Evolutionary conservation across 768 basidiomycete genomes (phyloP), one percentile per base, ranked within the genome.

Genomic region (Naematelia encephala): DNA sequence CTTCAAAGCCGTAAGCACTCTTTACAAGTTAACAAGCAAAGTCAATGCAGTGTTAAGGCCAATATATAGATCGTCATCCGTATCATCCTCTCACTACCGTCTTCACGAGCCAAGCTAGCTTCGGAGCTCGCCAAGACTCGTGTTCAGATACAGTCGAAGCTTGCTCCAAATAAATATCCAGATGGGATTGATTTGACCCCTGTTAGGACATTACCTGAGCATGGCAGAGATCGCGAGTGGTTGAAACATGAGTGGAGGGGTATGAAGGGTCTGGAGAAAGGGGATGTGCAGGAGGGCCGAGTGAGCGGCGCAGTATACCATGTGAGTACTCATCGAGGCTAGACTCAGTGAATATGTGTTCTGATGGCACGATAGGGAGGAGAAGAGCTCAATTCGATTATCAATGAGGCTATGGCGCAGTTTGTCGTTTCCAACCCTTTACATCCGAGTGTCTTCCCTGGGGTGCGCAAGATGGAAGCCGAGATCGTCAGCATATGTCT

Each of bases 401-500:
- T 94, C 63, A 84, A 87, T 21, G 82, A 87, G 3, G 91, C 91
- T 0, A 89, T 90, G 70, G 81, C 85, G 61, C 84, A 85, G 51
- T 96, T 92, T 64, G 85, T 86, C 47, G 84, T 91, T 51, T 88
- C 89, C 25, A 92, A 94, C 70, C 91, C 92, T 1, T 81, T 97
- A 10, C 92, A 97, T 69, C 91, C 94, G 0, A 90, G 92, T 56
- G 85, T 92, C 45, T 96, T 96, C 78, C 93, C 93, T 0, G 78
- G 75, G 0, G 79, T 96, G 11, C 83, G 94, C 49, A 92, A 94
- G 79, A 99, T 99, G 94, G 94, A 99, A 70, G 89, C 91, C 14
- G 93, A 97, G 70, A 84, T 93, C 25, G 90, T 93, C 45, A 81
- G 88, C 10, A 91, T 91, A 87, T 88, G 86, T 61, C 80, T 94